These are phyloP conservation scores for Cucumis variabilis DNA, from an alignment of 331 rosid genomes.

Conservation along the genomic window DNA sequence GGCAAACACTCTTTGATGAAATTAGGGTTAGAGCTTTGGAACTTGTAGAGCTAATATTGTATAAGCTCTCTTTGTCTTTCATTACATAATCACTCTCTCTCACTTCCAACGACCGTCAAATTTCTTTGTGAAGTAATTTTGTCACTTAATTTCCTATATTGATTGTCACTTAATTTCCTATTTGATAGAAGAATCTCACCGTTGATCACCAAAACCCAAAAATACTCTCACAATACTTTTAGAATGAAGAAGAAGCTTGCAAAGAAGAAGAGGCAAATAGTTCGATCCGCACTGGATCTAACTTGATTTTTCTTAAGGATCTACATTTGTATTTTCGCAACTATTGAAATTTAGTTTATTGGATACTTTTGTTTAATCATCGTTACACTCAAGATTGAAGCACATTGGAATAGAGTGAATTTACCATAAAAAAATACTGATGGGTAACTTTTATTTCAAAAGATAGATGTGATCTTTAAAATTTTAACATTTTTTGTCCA, in stretches of 20 bases:
- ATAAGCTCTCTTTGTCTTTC: no score
- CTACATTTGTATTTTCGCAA: background rate
- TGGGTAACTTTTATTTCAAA: no score
- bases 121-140: no score
- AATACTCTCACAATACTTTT: slow-evolving; percentile 88
- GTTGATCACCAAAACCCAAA: background rate
- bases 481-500: no score
- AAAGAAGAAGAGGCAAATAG: slow-evolving; percentile 80
- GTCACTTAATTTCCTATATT: no score
- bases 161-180: no score
- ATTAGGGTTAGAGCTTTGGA: no score
- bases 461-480: no score
- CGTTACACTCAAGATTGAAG: background rate
- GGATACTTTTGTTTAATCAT: background rate
- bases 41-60: no score
- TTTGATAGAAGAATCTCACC: background rate
- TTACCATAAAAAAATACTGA: background rate
- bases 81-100: no score
- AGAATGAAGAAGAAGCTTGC: slow-evolving; percentile 53
- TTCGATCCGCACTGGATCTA: slow-evolving; percentile 90
- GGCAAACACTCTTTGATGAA: no score
- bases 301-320: background rate
- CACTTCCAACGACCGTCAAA: no score
- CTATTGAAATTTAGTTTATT: background rate
- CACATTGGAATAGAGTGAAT: background rate